Base-by-base conservation (phyloP, 2,329 filamentous ascomycete species). In the Ceratocystis harringtonii region DNA sequence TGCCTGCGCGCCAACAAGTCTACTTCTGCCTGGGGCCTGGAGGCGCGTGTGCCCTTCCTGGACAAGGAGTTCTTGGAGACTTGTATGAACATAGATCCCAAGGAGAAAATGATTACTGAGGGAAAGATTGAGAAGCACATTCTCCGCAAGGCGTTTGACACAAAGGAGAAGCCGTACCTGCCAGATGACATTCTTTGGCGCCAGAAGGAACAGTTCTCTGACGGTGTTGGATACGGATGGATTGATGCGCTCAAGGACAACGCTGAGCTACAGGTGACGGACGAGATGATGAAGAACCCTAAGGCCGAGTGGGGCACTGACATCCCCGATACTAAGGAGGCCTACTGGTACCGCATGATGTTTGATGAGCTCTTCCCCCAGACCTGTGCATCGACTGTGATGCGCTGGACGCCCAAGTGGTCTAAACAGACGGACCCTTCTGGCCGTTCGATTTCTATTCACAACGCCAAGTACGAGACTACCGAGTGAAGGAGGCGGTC, bases 201-300 rank as follows among this genome's bases (percentile, higher is more conserved):
- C 74, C 95, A 99, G 78, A 99, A 99, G 85, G 94, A 99, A 80
- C 94, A 99, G 79, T 99, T 99, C 81, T 95, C 88, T 67, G 95
- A 99, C 72, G 95, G 94, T 74, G 94, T 99, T 66, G 94, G 94
- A 66, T 99, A 99, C 79, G 92, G 94, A 69, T 99, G 94, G 94
- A 99, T 99, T 74, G 94, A 99, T 73, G 89, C 87, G 5, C 84
- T 99, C 72, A 97, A 96, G 82, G 94, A 97, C 77, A 89, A 88
- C 72, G 94, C 94, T 43, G 91, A 95, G 78, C 76, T 86, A 69
- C 84, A 94, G 66, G 88, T 99, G 65, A 95, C 89, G 19, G 92
- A 99, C 73, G 92, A 97, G 81, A 92, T 95, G 86, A 90, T 97
- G 88, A 91, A 92, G 82, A 92, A 95, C 84, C 92, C 94, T 69